These are phyloP conservation scores for Globisporangium apiculatum DNA, from an alignment of 352 stramenopile species.

Conservation along the genomic window DNA sequence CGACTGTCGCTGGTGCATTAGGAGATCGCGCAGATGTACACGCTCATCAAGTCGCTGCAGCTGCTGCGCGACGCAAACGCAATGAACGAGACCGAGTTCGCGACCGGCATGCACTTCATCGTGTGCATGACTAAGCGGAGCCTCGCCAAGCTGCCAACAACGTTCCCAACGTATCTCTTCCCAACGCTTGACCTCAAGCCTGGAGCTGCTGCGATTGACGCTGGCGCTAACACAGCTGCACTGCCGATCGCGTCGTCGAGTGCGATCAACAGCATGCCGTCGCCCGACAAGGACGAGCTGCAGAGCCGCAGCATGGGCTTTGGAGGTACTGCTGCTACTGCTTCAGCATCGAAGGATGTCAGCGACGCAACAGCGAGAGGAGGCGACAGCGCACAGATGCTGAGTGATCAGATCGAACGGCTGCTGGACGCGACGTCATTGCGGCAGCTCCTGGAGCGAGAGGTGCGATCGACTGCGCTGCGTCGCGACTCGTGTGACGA, in stretches of 20 bases:
- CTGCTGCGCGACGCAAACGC: too few relatives aligned
- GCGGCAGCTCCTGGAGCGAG: constrained; percentile 27
- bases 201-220: background rate
- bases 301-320: background rate
- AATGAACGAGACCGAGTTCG: too few relatives aligned
- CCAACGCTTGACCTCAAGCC: constrained; percentile 32
- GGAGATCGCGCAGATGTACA: too few relatives aligned
- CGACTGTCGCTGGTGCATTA: too few relatives aligned
- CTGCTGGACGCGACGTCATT: constrained; percentile 31
- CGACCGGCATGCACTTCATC: too few relatives aligned
- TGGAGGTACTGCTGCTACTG: background rate
- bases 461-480: constrained; percentile 14
- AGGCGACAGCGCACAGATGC: background rate
- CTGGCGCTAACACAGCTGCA: background rate
- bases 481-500: too few relatives aligned
- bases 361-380: background rate
- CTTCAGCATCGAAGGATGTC: background rate
- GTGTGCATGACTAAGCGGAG: too few relatives aligned
- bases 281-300: constrained; percentile 20
- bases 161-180: too few relatives aligned
- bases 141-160: too few relatives aligned
- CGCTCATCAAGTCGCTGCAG: too few relatives aligned
- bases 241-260: constrained; percentile 1
- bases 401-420: constrained; percentile 15
- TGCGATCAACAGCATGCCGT: constrained; percentile 32